These are phyloP conservation scores for Thalassiosira mediterranea DNA, from an alignment of 352 stramenopile genomes.

Conservation along the genomic window DNA sequence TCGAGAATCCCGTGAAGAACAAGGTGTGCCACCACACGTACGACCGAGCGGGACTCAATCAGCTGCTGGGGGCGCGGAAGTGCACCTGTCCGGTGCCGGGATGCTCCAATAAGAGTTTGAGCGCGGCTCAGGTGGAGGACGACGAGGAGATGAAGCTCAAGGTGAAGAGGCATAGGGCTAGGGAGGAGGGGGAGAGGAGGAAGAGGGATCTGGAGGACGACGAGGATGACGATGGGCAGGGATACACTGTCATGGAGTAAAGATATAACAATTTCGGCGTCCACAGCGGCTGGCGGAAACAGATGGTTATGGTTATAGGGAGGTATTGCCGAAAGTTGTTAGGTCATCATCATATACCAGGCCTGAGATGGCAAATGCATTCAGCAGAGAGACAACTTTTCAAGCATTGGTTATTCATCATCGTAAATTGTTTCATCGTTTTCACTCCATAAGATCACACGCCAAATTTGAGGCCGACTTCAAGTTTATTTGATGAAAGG, in stretches of 20 bases:
- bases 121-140: slow-evolving; percentile 44
- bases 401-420: too few relatives aligned
- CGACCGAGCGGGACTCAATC: slow-evolving; percentile 48
- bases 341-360: too few relatives aligned
- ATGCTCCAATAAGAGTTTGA: slow-evolving; percentile 59
- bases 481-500: too few relatives aligned
- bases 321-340: too few relatives aligned
- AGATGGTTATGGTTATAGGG: too few relatives aligned
- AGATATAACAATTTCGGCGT: background rate
- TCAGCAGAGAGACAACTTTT: too few relatives aligned
- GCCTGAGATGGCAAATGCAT: too few relatives aligned
- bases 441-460: too few relatives aligned
- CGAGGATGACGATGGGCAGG: slow-evolving; percentile 33
- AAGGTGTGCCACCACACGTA: slow-evolving; percentile 73
- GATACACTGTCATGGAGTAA: slow-evolving; percentile 40
- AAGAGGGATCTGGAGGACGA: slow-evolving; percentile 41
- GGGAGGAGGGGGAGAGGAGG: slow-evolving; percentile 41
- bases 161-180: slow-evolving; percentile 42
- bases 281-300: too few relatives aligned
- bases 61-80: slow-evolving; percentile 47
- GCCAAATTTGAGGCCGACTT: too few relatives aligned
- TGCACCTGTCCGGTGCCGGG: slow-evolving; percentile 66
- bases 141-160: slow-evolving; percentile 64
- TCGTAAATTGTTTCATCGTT: too few relatives aligned
- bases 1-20: slow-evolving; percentile 71